Base-by-base conservation (phyloP, 306 rosid genomes). In the Canavalia ensiformis region DNA sequence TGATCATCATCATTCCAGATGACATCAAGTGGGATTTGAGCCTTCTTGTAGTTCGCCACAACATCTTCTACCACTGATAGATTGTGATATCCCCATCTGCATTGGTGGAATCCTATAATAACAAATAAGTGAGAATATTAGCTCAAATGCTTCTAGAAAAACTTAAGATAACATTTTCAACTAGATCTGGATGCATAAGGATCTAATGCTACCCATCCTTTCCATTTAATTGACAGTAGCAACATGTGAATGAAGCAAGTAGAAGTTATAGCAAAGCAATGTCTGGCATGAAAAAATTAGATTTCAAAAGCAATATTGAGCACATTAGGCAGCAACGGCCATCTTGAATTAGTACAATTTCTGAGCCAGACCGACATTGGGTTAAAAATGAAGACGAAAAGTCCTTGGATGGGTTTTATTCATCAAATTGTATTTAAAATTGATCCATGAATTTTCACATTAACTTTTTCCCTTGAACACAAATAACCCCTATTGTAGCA, bases 21-120 rank as follows among this genome's bases (percentile, higher is more conserved):
- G 72, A 95, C 99, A 79, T 95, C 99, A 3, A 95, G 93, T 33
- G 99, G 99, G 76, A 95, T 95, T 86, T 86, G 74, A 60, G 99
- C 94, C 85, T 93, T 93, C 67, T 90, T 78, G 88, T 95, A 95
- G 77, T 77, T 95, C 54, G 78, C 98, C 72, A 95, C 98, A 69
- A 95, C 99, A 49, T 95, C 99, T 82, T 95, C 99, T 50, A 93
- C 90, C 30, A 95, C 98, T 18, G 99, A 95, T 65, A 95, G 83
- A 82, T 95, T 95, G 83, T 93, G 99, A 89, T 95, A 95, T 72
- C 99, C 99, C 98, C 98, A 93, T 90, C 97, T 91, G 87, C 98
- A 95, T 79, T 95, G 99, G 80, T 95, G 99, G 89, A 95, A 95
- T 79, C 99, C 99, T 95, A 81, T 31, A 80, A 39, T 41, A 18